Evolutionary conservation across 306 rosid genomes (phyloP).

Genomic region (Chamaecrista fasciculata): DNA sequence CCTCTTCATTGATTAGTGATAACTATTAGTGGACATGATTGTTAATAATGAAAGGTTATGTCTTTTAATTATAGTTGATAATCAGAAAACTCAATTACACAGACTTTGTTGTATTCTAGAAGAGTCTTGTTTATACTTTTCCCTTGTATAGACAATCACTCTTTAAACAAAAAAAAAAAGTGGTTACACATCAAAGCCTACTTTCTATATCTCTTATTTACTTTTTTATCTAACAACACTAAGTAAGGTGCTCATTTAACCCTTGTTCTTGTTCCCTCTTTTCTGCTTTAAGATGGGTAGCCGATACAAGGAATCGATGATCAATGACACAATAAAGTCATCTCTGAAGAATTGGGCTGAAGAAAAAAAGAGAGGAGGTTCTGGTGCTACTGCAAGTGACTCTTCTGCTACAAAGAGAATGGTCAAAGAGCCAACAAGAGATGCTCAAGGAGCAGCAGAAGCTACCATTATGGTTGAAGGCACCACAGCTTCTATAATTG

Average conservation of each 20-base stretch:
- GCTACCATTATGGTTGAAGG: slow-evolving; percentile 31
- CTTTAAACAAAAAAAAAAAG: no score
- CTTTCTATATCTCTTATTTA: no score
- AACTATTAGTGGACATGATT: no score
- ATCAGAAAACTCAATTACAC: no score
- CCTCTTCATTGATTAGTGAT: no score
- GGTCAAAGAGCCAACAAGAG: slow-evolving; percentile 34
- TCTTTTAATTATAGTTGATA: no score
- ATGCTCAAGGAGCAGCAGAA: slow-evolving; percentile 38
- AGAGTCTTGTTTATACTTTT: no score
- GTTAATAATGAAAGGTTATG: no score
- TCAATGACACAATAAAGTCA: neutral
- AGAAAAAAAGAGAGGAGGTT: neutral
- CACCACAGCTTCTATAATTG: slow-evolving; percentile 30
- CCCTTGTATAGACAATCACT: no score
- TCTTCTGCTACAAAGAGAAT: slow-evolving; percentile 1
- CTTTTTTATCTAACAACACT: no score
- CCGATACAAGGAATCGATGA: slow-evolving; percentile 39
- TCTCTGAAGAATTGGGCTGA: neutral
- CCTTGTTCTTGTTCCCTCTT: neutral
- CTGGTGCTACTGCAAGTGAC: neutral
- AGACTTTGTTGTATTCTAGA: no score
- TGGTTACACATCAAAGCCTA: no score
- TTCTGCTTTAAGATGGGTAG: slow-evolving; percentile 64
- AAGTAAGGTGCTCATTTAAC: neutral